Percentiles rank a stretch among this genome's conserved stretches.
phyloP scores from a whole-genome alignment of 257 asterid genomes.

The Anisodus acutangulus region DNA sequence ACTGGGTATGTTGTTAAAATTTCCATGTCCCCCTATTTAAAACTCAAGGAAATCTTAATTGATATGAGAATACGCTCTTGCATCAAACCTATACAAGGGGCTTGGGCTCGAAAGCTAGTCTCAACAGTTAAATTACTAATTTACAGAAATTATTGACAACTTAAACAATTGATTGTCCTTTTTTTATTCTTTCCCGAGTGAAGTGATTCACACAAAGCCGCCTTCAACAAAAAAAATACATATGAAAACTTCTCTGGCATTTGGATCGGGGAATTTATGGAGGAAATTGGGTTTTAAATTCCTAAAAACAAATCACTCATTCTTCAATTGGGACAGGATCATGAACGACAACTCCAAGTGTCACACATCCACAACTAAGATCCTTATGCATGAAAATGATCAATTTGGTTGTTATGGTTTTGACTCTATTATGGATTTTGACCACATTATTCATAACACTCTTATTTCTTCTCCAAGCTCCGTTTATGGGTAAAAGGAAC shows the following conservation, averaged over 20 bases:
- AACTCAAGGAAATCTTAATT: background rate
- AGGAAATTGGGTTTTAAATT: constrained; percentile 26
- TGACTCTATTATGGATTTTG: background rate
- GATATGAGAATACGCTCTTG: too few relatives aligned
- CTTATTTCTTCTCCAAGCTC: background rate
- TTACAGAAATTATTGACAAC: background rate
- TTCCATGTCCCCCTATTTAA: background rate
- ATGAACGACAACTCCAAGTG: background rate
- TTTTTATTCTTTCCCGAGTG: background rate
- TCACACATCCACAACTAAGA: background rate
- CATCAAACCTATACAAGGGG: too few relatives aligned
- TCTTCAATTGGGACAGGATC: background rate
- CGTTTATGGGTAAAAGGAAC: background rate
- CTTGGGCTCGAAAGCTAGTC: background rate
- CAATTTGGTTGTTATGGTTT: background rate
- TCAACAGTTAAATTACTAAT: background rate
- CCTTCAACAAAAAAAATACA: constrained; percentile 21
- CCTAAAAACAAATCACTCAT: background rate
- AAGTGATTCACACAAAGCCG: background rate
- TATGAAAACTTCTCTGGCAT: constrained; percentile 32
- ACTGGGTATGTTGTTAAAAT: too few relatives aligned
- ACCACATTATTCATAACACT: background rate
- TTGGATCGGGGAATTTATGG: constrained; percentile 16
- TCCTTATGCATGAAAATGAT: background rate
- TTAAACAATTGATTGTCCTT: too few relatives aligned